Base-by-base conservation (phyloP, 106 monocot species). In the Dioscorea dumetorum region DNA sequence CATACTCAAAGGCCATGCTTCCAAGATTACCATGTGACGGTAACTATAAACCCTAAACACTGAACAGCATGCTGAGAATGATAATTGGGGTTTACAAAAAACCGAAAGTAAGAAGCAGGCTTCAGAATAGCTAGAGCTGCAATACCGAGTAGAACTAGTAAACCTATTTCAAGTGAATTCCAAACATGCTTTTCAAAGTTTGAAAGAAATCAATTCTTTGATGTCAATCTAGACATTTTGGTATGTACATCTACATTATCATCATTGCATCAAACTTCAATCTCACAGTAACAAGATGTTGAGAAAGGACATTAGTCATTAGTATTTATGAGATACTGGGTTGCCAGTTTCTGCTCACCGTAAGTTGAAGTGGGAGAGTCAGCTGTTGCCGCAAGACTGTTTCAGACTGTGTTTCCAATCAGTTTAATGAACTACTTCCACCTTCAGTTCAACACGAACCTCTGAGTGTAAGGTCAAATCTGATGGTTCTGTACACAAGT, bases 401-500 rank as follows among this genome's bases (percentile, higher is more conserved):
- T 53, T n/a, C 31, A 18, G 13, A 35, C 20, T 12, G 22, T 12
- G 16, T 15, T 58, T 28, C 41, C 31, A 69, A 35, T 69, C n/a
- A 58, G 22, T 13, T 5, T 22, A 69, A 19, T 3, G 28, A 49
- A 28, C 48, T 23, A 18, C 48, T 61, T 61, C 33, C 60, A 18
- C 18, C 50, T 59, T 61, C n/a, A 0, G 13, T 41, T 32, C 18
- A 3, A 4, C 2, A 13, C 2, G 22, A 33, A 18, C 18, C 11
- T 48, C 18, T 16, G 60, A 62, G 72, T 32, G 33, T 63, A 52
- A 23, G 52, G 51, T 62, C 22, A 32, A 62, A 62, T 72, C 52
- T n/a, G 62, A 63, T 11, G 50, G 24, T 62, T 70, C 61, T 72
- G 50, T 72, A 72, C 51, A 62, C 14, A 14, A 33, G 59, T 33